Evolutionary conservation across 208 protist species (phyloP).

Genomic region (Trypanosoma platydactyli): DNA sequence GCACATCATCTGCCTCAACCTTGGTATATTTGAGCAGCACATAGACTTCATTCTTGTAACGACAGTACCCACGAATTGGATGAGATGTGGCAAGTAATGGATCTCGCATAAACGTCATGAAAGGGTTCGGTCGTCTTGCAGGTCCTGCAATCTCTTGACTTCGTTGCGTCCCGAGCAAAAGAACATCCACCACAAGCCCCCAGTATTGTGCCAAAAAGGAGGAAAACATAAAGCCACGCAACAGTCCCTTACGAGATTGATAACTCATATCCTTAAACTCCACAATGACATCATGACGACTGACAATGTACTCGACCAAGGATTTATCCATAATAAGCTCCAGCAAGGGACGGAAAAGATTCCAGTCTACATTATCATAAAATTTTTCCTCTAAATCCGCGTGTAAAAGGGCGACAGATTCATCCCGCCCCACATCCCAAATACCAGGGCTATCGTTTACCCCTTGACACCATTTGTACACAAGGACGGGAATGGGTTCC

Average conservation of each 20-base stretch:
- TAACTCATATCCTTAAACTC: slow-evolving; percentile 99
- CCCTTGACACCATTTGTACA: slow-evolving; percentile 99
- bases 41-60: slow-evolving; percentile 98
- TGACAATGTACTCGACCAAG: slow-evolving; percentile 99
- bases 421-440: slow-evolving; percentile 97
- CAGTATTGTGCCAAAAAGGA: slow-evolving; percentile 99
- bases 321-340: slow-evolving; percentile 99
- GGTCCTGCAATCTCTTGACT: slow-evolving; percentile 99
- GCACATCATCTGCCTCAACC: slow-evolving; percentile 98
- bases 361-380: slow-evolving; percentile 99
- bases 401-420: slow-evolving; percentile 98
- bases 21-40: slow-evolving; percentile 97
- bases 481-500: slow-evolving; percentile 98
- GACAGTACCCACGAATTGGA: slow-evolving; percentile 98
- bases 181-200: slow-evolving; percentile 99
- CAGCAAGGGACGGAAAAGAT: slow-evolving; percentile 98
- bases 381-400: slow-evolving; percentile 96
- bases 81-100: slow-evolving; percentile 95
- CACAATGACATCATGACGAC: slow-evolving; percentile 99
- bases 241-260: slow-evolving; percentile 98
- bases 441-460: slow-evolving; percentile 99
- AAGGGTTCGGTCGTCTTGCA: slow-evolving; percentile 97
- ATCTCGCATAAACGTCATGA: slow-evolving; percentile 95
- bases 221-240: slow-evolving; percentile 99
- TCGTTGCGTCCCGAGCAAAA: slow-evolving; percentile 97